Base-by-base conservation (phyloP, 257 asterid genomes). In the Anisodus tanguticus region DNA sequence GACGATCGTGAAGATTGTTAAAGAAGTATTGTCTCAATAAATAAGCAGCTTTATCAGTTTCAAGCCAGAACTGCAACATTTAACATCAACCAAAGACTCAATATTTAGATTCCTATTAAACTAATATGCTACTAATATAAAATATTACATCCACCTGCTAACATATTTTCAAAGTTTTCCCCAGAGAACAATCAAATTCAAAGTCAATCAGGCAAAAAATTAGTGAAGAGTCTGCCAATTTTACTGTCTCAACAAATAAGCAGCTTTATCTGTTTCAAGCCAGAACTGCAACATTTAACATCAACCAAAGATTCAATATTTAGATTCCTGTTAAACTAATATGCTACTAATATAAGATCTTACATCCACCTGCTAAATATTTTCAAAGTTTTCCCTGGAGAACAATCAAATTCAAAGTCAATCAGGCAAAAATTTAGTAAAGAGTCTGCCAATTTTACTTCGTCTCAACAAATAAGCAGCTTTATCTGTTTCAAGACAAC, bases 11-110 rank as follows among this genome's bases (percentile, higher is more conserved):
- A 88, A 97, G 98, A 89, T 97, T 95, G 89, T 97, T 95, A 85
- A 97, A 97, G 91, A 93, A 93, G 88, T 91, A 92, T 80, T 93
- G 99, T 88, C 99, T 92, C 91, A 97, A 85, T 88, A 97, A 88
- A 92, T 97, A 95, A 90, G 99, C 99, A 90, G 99, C 99, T 91
- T 97, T 97, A 91, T 97, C 99, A 17, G 99, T 97, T 91, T 97
- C 98, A 74, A 95, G 95, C 99, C 99, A 97, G 90, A 95, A 94
- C 99, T 97, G 98, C 95, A 93, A 88, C 85, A 88, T 81, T 84
- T 68, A 86, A 72, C 82, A 80, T 43, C 7, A 31, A 49, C 69
- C 81, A 79, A 87, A 59, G 81, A 68, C 84, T 49, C 19, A 74
- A 49, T 74, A 74, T 49, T 49, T 49, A 22, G 43, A 41, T 69